A percentile compares a stretch with the other conserved stretches of the same genome.
Conservation (phyloP, 2,329 filamentous ascomycete genomes). For the Ceratocystis albifundus region DNA sequence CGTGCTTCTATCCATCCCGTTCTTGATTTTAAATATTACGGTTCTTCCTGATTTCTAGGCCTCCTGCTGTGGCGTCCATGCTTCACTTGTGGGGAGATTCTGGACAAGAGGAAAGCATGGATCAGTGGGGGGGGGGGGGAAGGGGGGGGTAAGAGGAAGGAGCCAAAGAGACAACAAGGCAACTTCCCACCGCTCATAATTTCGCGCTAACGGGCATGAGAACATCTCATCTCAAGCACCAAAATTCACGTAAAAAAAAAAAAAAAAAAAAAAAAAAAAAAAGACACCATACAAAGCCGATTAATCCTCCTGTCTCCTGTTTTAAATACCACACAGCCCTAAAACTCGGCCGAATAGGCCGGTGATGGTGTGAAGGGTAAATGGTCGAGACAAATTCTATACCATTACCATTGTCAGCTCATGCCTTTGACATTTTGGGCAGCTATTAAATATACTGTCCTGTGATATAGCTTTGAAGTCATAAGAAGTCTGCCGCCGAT, state of each 20-base stretch:
- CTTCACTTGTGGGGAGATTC: constrained; percentile 1
- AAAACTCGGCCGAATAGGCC: background rate
- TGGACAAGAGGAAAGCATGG: constrained; percentile 1
- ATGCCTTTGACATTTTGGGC: background rate
- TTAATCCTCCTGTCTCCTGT: constrained; percentile 2
- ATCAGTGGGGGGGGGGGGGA: background rate
- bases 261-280: too few relatives aligned
- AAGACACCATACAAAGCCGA: background rate
- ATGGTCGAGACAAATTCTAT: background rate
- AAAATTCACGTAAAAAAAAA: background rate
- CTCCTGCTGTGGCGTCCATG: background rate
- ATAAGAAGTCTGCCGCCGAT: background rate
- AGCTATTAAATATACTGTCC: background rate
- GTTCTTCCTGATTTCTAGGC: background rate
- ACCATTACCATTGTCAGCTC: background rate
- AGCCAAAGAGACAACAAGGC: background rate
- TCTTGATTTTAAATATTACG: background rate
- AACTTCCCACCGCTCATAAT: background rate
- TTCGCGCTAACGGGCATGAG: background rate
- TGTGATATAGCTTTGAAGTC: background rate
- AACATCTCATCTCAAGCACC: background rate
- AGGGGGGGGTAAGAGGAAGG: background rate
- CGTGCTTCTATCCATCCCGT: background rate
- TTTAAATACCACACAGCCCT: constrained; percentile 1
- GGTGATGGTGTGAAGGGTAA: background rate